These are phyloP conservation scores for Saccharomycopsis babjevae DNA, from an alignment of 805 yeast species.

Conservation along the genomic window DNA sequence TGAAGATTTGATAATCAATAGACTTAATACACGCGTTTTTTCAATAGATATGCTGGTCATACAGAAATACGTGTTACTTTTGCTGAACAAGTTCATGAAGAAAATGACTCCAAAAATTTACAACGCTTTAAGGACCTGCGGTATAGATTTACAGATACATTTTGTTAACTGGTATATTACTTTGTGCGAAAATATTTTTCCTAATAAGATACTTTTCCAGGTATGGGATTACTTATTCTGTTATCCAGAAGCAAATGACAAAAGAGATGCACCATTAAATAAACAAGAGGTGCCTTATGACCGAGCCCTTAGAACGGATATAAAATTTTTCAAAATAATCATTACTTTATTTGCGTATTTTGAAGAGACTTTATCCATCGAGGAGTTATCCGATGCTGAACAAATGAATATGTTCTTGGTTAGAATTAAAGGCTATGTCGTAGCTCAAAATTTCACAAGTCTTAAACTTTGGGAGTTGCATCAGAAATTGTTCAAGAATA, in stretches of 20 bases:
- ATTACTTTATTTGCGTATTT: constrained; percentile 31
- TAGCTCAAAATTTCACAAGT: not conserved
- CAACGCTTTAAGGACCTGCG: constrained; percentile 27
- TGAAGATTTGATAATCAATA: constrained; percentile 37
- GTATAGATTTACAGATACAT: constrained; percentile 38
- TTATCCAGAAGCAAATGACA: constrained; percentile 28
- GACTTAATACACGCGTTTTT: constrained; percentile 36
- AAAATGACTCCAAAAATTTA: constrained; percentile 31
- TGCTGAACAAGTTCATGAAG: constrained; percentile 27
- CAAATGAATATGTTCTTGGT: not conserved
- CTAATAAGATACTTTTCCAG: constrained; percentile 40
- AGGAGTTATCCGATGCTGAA: not conserved
- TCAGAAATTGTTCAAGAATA: not conserved
- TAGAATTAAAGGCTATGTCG: not conserved
- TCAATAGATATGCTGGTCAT: constrained; percentile 28
- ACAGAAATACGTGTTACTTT: constrained; percentile 31
- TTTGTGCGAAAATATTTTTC: constrained; percentile 41
- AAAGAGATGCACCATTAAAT: not conserved
- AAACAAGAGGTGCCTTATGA: not conserved
- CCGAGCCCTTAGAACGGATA: not conserved
- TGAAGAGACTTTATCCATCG: constrained; percentile 23
- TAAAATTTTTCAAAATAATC: constrained; percentile 25
- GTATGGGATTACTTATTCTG: constrained; percentile 41
- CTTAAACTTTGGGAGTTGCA: not conserved
- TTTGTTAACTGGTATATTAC: constrained; percentile 50